A percentile compares a stretch with the other conserved stretches of the same genome.
phyloP scores from a whole-genome alignment of 192 early-diverging fungal species.

The Podila epicladia region DNA sequence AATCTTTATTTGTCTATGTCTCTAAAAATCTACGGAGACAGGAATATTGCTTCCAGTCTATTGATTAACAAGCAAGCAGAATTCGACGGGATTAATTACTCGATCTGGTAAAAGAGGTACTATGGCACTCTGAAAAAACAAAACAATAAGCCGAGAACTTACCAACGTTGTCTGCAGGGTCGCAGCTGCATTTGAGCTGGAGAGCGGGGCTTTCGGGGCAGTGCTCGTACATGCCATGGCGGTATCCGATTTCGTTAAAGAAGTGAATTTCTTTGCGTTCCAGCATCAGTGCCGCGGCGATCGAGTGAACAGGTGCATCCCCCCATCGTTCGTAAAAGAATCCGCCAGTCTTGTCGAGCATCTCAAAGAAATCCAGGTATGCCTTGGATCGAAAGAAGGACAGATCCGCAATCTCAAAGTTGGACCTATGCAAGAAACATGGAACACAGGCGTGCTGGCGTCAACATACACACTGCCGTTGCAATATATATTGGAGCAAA shows the following conservation, averaged over 20 bases:
- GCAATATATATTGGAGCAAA: not conserved
- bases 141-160: constrained; percentile 15
- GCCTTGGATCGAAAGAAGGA: constrained; percentile 73
- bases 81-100: too few relatives aligned
- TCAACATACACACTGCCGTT: not conserved
- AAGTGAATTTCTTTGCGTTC: constrained; percentile 75
- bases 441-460: not conserved
- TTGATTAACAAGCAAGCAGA: too few relatives aligned
- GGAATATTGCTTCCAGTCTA: constrained; percentile 43
- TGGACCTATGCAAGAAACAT: constrained; percentile 79
- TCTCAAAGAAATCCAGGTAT: constrained; percentile 71
- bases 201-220: constrained; percentile 68
- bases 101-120: not conserved
- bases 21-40: constrained; percentile 43
- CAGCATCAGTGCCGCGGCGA: constrained; percentile 71
- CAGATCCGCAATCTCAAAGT: constrained; percentile 88
- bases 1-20: constrained; percentile 11
- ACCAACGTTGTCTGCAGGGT: constrained; percentile 63
- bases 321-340: constrained; percentile 90
- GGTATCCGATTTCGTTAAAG: constrained; percentile 80
- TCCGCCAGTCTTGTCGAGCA: constrained; percentile 81
- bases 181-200: constrained; percentile 62
- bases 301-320: constrained; percentile 80
- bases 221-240: constrained; percentile 74
- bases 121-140: not conserved